Conservation (phyloP, 306 rosid genomes). For the Gastrolobium villosum region DNA sequence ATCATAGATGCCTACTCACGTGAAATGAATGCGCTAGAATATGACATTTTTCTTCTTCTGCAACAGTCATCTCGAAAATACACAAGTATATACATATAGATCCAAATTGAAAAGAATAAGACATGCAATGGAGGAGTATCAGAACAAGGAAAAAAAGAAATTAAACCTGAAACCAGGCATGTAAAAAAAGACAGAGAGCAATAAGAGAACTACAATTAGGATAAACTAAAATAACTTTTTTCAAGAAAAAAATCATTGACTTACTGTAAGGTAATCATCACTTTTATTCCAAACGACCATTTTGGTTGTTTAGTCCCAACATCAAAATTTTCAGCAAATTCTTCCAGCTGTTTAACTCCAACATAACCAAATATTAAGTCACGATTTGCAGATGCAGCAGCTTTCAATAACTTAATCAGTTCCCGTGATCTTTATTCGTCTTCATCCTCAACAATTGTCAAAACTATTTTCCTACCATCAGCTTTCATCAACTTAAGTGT, state of each 20-base stretch:
- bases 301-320: constrained; percentile 69
- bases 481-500: constrained; percentile 73
- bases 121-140: constrained; percentile 4
- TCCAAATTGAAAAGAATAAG: constrained; percentile 9
- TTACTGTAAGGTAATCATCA: constrained; percentile 80
- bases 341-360: constrained; percentile 83
- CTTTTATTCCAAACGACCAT: constrained; percentile 89
- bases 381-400: constrained; percentile 96
- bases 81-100: not conserved
- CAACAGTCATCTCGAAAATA: constrained; percentile 17
- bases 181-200: constrained; percentile 28
- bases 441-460: constrained; percentile 90
- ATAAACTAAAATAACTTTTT: constrained; percentile 9
- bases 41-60: not conserved
- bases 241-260: constrained; percentile 44
- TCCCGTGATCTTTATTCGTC: constrained; percentile 71
- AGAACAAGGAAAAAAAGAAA: not conserved
- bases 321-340: constrained; percentile 87
- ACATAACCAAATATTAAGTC: constrained; percentile 90
- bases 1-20: not conserved
- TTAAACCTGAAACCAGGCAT: constrained; percentile 8
- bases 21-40: constrained; percentile 13
- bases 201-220: constrained; percentile 32
- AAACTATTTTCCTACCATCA: constrained; percentile 82
- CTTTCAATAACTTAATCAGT: constrained; percentile 77